Percentiles rank a stretch among this genome's conserved stretches.
Evolutionary conservation across 2,329 filamentous ascomycete species (phyloP).

Genomic region (Alternaria brassicicola): DNA sequence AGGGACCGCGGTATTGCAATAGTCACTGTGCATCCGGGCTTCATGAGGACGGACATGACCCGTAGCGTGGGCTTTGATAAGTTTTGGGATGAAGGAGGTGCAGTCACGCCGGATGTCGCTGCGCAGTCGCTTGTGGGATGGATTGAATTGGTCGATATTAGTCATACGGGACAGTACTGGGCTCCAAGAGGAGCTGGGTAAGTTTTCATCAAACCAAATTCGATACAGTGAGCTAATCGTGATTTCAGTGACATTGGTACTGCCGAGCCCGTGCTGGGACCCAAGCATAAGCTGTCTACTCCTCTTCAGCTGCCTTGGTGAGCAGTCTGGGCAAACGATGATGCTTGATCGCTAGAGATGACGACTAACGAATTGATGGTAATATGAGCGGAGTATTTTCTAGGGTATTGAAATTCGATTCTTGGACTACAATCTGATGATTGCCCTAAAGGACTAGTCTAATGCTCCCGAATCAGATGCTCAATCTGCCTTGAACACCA

Average conservation of each 20-base stretch:
- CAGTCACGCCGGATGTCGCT: conserved; percentile 71
- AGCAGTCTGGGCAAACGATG: background rate
- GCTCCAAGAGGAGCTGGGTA: conserved; percentile 71
- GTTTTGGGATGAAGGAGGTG: conserved; percentile 73
- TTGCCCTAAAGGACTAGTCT: background rate
- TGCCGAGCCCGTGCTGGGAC: conserved; percentile 66
- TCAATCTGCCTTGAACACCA: background rate
- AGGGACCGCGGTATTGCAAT: conserved; percentile 68
- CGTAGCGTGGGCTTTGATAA: conserved; percentile 74
- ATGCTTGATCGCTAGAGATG: background rate
- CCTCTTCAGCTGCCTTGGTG: conserved; percentile 72
- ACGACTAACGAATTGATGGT: background rate
- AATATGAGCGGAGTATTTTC: background rate
- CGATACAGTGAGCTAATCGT: background rate
- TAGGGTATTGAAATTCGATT: background rate
- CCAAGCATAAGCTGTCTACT: conserved; percentile 61
- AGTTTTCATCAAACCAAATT: conserved; percentile 31
- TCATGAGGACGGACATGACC: conserved; percentile 78
- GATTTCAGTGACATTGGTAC: conserved; percentile 69
- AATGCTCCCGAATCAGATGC: background rate
- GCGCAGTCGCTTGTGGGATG: conserved; percentile 68
- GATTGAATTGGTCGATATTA: conserved; percentile 66
- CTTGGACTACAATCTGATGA: background rate
- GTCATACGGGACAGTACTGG: conserved; percentile 74
- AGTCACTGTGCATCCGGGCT: conserved; percentile 72